A percentile compares a stretch with the other conserved stretches of the same genome.
Conservation (phyloP, 2,329 filamentous ascomycete genomes). For the Fusarium brachygibbosum region DNA sequence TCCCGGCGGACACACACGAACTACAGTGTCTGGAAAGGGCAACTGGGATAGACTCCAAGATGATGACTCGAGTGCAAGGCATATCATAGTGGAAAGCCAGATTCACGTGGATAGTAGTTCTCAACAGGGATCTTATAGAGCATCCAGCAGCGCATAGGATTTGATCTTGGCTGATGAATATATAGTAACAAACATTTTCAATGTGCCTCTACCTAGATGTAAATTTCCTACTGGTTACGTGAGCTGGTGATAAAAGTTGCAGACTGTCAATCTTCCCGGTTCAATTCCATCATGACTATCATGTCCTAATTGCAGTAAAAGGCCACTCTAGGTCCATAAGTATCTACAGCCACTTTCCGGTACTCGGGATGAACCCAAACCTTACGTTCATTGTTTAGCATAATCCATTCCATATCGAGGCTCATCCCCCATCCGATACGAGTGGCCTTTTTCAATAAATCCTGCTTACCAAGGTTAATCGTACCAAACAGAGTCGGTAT, state of each 20-base stretch:
- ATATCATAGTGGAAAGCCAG: slow-evolving; percentile 15
- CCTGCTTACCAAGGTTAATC: not conserved
- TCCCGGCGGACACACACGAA: slow-evolving; percentile 7
- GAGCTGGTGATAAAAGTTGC: too few species aligned
- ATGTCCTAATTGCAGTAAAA: not conserved
- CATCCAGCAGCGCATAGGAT: not conserved
- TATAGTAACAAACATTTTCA: too few species aligned
- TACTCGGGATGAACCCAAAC: not conserved
- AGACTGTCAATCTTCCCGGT: not conserved
- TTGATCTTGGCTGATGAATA: too few species aligned
- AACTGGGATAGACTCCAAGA: slow-evolving; percentile 27
- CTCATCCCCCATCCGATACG: not conserved
- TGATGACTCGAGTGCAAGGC: slow-evolving; percentile 26
- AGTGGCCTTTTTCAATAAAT: not conserved
- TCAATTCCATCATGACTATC: not conserved
- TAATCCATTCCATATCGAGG: not conserved
- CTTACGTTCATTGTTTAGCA: not conserved
- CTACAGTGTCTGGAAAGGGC: slow-evolving; percentile 9
- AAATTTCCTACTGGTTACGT: too few species aligned
- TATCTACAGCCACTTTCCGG: not conserved
- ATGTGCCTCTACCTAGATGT: too few species aligned
- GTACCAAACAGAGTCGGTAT: not conserved
- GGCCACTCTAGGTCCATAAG: not conserved
- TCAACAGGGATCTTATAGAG: not conserved
- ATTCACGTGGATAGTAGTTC: not conserved